Conservation (phyloP, 169 alveolate species). For the Perkinsus olseni region DNA sequence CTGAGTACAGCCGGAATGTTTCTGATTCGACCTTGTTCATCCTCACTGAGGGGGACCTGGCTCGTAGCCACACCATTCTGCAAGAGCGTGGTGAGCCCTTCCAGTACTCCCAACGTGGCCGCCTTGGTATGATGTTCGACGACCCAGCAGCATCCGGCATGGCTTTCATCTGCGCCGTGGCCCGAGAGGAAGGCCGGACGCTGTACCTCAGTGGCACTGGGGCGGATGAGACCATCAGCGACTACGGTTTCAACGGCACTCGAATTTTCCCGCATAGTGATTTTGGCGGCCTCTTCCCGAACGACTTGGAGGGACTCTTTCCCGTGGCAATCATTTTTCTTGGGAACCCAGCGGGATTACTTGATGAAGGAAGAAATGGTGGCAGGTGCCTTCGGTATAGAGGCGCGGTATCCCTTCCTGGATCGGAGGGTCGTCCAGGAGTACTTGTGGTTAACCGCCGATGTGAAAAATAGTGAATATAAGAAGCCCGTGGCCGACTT, state of each 20-base stretch:
- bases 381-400: slow-evolving; percentile 3
- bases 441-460: neutral
- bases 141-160: neutral
- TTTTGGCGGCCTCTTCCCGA: slow-evolving; percentile 6
- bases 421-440: neutral
- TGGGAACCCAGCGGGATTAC: slow-evolving; percentile 13
- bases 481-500: neutral
- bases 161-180: neutral
- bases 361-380: slow-evolving; percentile 10
- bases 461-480: neutral
- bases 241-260: slow-evolving; percentile 14
- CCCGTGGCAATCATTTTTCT: neutral
- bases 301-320: neutral
- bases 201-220: slow-evolving; percentile 4
- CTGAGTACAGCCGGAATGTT: neutral
- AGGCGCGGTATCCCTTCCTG: slow-evolving; percentile 9
- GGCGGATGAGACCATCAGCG: slow-evolving; percentile 17
- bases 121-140: neutral
- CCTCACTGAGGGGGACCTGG: neutral
- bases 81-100: neutral
- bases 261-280: slow-evolving; percentile 1
- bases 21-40: neutral
- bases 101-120: neutral
- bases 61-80: neutral
- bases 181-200: slow-evolving; percentile 5